Percentiles rank a stretch among this genome's conserved stretches.
Evolutionary conservation across 352 stramenopile genomes (phyloP).

Genomic region (Phytopythium ostracodes): DNA sequence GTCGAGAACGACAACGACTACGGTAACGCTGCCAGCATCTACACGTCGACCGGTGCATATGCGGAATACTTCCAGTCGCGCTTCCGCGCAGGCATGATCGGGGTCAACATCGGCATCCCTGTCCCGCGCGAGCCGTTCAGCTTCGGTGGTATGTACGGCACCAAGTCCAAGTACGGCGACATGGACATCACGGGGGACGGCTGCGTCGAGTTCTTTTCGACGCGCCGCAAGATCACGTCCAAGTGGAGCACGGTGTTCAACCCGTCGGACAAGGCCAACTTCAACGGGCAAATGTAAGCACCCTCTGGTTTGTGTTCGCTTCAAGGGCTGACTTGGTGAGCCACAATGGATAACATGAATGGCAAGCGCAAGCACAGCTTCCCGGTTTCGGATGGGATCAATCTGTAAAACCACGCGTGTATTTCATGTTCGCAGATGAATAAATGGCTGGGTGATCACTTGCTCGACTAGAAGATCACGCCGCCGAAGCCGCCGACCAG

Average conservation of each 20-base stretch:
- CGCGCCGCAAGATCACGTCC: constrained; percentile 95
- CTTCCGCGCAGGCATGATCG: constrained; percentile 93
- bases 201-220: constrained; percentile 97
- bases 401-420: not conserved
- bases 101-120: constrained; percentile 96
- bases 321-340: not conserved
- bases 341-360: not conserved
- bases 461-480: not conserved
- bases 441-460: not conserved
- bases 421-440: not conserved
- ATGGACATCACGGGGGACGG: constrained; percentile 98
- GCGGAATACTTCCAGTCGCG: constrained; percentile 93
- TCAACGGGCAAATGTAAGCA: constrained; percentile 57
- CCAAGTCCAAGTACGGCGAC: constrained; percentile 96
- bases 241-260: constrained; percentile 86
- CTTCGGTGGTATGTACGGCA: constrained; percentile 97
- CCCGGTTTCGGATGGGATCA: not conserved
- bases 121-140: constrained; percentile 95
- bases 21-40: constrained; percentile 96
- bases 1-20: constrained; percentile 97
- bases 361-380: not conserved
- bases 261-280: constrained; percentile 56
- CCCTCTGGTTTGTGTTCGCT: not conserved
- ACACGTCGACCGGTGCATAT: constrained; percentile 91
- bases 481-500: not conserved